These are phyloP conservation scores for Xerocomellus chrysenteron DNA, from an alignment of 768 basidiomycete genomes.

Conservation along the genomic window DNA sequence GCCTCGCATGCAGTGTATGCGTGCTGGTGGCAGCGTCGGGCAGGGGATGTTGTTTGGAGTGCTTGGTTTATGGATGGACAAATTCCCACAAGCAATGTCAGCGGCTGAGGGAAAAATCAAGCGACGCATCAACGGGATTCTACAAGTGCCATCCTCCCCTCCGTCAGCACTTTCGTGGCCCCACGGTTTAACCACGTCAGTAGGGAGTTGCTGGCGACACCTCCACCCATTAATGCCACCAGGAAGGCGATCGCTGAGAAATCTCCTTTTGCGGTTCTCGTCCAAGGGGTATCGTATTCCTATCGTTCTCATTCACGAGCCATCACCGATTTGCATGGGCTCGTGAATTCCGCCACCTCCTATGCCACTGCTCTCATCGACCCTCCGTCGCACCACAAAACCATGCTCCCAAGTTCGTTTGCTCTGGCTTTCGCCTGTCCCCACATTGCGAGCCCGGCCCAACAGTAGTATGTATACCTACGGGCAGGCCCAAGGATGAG, in stretches of 20 bases:
- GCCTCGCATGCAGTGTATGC: no score
- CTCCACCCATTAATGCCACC: constrained; percentile 28
- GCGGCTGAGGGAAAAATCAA: not conserved
- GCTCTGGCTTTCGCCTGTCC: constrained; percentile 74
- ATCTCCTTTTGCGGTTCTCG: constrained; percentile 44
- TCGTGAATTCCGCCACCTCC: constrained; percentile 60
- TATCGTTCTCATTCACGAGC: constrained; percentile 66
- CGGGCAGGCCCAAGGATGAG: constrained; percentile 79
- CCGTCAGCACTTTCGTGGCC: not conserved
- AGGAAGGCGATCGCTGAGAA: constrained; percentile 28
- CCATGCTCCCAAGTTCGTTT: constrained; percentile 59
- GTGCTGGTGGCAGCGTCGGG: no score
- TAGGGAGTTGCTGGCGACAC: constrained; percentile 10
- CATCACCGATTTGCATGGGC: constrained; percentile 63
- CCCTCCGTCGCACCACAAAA: constrained; percentile 86
- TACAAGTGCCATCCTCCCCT: constrained; percentile 4
- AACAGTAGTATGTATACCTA: constrained; percentile 57
- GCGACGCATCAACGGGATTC: constrained; percentile 14
- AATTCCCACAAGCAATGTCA: not conserved
- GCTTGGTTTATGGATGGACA: no score
- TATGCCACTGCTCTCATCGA: constrained; percentile 71
- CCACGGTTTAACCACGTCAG: constrained; percentile 4
- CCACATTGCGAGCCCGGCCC: constrained; percentile 68
- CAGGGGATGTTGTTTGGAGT: no score
- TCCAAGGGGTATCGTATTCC: constrained; percentile 58